A percentile compares a stretch with the other conserved stretches of the same genome.
Conservation (phyloP, 208 protist species). For the Blastocrithidia nonstop region DNA sequence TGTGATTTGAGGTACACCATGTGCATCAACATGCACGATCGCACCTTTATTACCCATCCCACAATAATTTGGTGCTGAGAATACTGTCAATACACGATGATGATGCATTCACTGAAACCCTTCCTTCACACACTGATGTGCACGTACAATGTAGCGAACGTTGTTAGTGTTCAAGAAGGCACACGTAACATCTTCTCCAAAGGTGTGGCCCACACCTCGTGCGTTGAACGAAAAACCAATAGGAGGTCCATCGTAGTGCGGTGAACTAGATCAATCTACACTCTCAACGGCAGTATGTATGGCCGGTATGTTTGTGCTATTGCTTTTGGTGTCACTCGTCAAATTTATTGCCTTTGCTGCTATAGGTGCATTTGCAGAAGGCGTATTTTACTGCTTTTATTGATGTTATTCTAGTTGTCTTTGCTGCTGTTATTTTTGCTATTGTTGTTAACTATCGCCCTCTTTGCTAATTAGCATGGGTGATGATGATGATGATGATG, state of each 20-base stretch:
- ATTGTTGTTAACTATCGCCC: background rate
- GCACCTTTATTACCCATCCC: constrained; percentile 98
- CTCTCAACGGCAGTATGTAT: too few relatives aligned
- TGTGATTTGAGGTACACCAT: constrained; percentile 23
- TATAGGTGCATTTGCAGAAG: too few relatives aligned
- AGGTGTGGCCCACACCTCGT: constrained; percentile 96
- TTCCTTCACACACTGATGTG: constrained; percentile 96
- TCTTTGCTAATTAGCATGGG: too few relatives aligned
- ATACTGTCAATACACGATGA: constrained; percentile 96
- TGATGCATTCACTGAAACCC: constrained; percentile 98
- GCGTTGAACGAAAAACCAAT: constrained; percentile 95
- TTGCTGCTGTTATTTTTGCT: background rate
- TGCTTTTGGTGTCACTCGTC: too few relatives aligned
- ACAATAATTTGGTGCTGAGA: constrained; percentile 99
- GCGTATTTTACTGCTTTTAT: too few relatives aligned
- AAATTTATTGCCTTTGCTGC: too few relatives aligned
- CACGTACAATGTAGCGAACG: constrained; percentile 95
- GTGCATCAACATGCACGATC: constrained; percentile 66
- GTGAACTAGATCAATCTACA: constrained; percentile 10
- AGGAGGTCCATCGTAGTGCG: constrained; percentile 18
- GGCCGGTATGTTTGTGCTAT: too few relatives aligned
- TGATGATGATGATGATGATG: background rate
- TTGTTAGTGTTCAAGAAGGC: constrained; percentile 94
- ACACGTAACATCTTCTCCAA: constrained; percentile 94
- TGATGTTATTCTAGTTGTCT: background rate